Evolutionary conservation across 129 eudicot species (phyloP), one percentile per base, ranked within the genome.

Genomic region (Kitagawia praeruptora): DNA sequence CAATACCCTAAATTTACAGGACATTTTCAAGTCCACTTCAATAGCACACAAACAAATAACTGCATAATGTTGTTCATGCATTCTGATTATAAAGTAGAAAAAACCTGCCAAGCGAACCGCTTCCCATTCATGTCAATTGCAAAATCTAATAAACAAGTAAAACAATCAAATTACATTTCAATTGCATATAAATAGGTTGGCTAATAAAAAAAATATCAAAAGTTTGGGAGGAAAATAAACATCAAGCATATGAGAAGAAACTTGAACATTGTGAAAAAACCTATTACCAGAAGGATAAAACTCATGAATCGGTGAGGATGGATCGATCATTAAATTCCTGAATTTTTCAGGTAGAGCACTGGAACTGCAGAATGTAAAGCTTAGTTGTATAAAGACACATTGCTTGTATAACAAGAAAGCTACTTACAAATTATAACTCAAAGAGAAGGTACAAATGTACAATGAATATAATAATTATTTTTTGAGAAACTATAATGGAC

Each of bases 51-150:
- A 25, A 70, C 7, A 77, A 53, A 23, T 0, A 46, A 42, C 78
- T 44, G 75, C 75, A 71, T 38, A 5, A 40, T 40, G 3, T 7
- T 21, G 31, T 41, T 39, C 40, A 31, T 38, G 41, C 11, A 0
- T 15, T 12, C 18, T 10, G 37, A 46, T 75, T 28, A 44, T 44
- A 13, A 28, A 75, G 61, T 45, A 15, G 4, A 10, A n/a, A 34
- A 34, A 10, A 96, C 99, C 99, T 96, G 99, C 99, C 98, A 96
- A 46, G 98, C 92, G 54, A 89, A 92, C 63, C 98, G 98, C 87
- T 96, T 96, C 73, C 99, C 99, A 78, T 96, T 90, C 99, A 96
- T 92, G 85, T 96, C 99, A 58, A 96, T 86, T 73, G 83, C 93
- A 83, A 96, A 96, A 86, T 96, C 98, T 96, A 80, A 66, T 66